Evolutionary conservation across 2,329 filamentous ascomycete genomes (phyloP).

Genomic region (Zarea fungicola): DNA sequence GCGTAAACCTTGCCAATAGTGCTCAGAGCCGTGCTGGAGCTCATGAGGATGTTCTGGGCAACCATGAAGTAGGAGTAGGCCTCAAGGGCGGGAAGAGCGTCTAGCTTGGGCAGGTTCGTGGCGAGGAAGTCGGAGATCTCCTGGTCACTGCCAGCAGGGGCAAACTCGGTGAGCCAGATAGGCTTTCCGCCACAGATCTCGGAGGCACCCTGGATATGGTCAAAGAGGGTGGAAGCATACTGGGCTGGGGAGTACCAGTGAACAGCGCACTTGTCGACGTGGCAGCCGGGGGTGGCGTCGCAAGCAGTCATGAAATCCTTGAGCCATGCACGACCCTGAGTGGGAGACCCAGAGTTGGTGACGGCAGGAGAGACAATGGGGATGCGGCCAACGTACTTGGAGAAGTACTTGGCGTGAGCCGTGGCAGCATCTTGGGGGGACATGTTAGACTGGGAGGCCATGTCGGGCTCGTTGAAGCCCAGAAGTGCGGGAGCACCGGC

Average conservation of each 20-base stretch:
- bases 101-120: constrained; percentile 43
- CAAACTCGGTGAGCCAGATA: constrained; percentile 63
- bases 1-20: constrained; percentile 46
- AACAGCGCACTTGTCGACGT: constrained; percentile 54
- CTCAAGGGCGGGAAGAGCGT: constrained; percentile 45
- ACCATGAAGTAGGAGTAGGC: constrained; percentile 57
- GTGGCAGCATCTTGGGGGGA: constrained; percentile 45
- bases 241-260: constrained; percentile 58
- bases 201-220: constrained; percentile 45
- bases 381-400: constrained; percentile 47
- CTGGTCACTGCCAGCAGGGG: constrained; percentile 40
- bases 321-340: constrained; percentile 54
- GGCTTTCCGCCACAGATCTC: constrained; percentile 42
- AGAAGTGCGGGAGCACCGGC: constrained; percentile 53
- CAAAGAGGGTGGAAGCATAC: constrained; percentile 46
- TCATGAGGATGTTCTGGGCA: constrained; percentile 36
- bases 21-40: constrained; percentile 35
- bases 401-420: constrained; percentile 49
- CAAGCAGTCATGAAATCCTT: constrained; percentile 48
- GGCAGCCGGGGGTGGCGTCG: constrained; percentile 38
- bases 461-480: constrained; percentile 70
- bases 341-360: constrained; percentile 49
- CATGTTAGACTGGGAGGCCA: constrained; percentile 53
- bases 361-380: constrained; percentile 55
- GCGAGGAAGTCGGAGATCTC: constrained; percentile 44